phyloP scores from a whole-genome alignment of 78 protist species.

The Guillardia theta region DNA sequence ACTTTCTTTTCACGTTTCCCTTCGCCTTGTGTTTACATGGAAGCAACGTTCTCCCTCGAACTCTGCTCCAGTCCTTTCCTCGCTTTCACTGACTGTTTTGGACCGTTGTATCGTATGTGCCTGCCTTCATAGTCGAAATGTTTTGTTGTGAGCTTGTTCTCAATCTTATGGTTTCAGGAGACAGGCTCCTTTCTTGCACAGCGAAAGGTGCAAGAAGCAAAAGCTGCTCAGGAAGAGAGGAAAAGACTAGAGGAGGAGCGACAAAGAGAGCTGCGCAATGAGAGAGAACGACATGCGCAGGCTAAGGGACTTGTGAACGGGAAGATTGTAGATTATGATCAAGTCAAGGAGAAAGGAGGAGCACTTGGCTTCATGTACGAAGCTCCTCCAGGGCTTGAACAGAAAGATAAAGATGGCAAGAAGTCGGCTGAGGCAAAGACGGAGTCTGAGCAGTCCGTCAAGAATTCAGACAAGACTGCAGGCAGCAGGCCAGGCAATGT shows the following conservation, averaged over 20 bases:
- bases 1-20: no score
- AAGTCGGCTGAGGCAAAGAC: not conserved
- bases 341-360: not conserved
- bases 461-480: not conserved
- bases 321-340: no score
- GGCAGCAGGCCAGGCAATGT: not conserved
- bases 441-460: not conserved
- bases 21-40: no score
- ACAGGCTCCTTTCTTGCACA: no score
- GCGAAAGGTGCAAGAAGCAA: no score
- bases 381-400: not conserved
- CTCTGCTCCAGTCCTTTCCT: no score
- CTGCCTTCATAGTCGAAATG: no score
- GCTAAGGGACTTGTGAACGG: not conserved
- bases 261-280: not conserved
- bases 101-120: no score
- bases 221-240: not conserved
- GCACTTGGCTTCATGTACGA: not conserved
- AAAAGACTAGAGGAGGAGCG: not conserved
- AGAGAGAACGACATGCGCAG: not conserved
- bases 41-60: no score
- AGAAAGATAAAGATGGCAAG: not conserved
- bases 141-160: no score
- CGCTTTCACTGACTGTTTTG: no score
- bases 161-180: no score